These are phyloP conservation scores for Deuterostichococcus epilithicus DNA, from an alignment of 139 green algal genomes.

Conservation along the genomic window DNA sequence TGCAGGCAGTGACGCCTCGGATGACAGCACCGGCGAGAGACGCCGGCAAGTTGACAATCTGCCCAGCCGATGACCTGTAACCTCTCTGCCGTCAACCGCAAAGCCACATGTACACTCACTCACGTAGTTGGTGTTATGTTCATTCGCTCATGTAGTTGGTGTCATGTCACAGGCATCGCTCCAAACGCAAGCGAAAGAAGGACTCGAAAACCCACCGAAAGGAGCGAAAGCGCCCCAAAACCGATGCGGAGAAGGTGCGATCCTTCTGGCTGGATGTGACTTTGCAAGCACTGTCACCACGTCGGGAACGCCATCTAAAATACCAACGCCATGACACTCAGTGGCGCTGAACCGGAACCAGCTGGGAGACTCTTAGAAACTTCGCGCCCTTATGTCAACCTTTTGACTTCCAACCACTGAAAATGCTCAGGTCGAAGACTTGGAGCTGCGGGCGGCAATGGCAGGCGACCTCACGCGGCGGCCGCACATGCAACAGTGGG, in stretches of 20 bases:
- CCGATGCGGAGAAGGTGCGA: slow-evolving; percentile 6
- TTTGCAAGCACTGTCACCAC: too few species aligned
- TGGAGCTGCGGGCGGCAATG: slow-evolving; percentile 10
- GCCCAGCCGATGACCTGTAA: background rate
- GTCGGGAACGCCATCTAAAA: too few species aligned
- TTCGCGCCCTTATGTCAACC: too few species aligned
- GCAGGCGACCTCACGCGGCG: background rate
- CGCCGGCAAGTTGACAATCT: background rate
- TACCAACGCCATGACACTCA: too few species aligned
- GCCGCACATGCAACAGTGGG: background rate
- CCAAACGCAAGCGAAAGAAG: slow-evolving; percentile 5
- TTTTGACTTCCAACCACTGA: too few species aligned
- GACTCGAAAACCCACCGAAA: background rate
- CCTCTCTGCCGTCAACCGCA: too few species aligned
- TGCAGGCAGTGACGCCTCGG: background rate
- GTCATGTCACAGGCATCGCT: background rate
- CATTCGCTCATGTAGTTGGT: too few species aligned
- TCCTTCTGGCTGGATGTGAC: background rate
- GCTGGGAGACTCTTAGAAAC: too few species aligned
- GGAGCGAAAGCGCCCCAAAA: background rate
- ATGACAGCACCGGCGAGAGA: background rate
- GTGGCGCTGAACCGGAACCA: too few species aligned
- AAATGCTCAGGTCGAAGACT: slow-evolving; percentile 6
- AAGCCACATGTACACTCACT: background rate
- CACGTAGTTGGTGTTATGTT: too few species aligned